Percentiles rank a stretch among this genome's conserved stretches.
Evolutionary conservation across 2,329 filamentous ascomycete species (phyloP).

Genomic region (Colletotrichum sp.): DNA sequence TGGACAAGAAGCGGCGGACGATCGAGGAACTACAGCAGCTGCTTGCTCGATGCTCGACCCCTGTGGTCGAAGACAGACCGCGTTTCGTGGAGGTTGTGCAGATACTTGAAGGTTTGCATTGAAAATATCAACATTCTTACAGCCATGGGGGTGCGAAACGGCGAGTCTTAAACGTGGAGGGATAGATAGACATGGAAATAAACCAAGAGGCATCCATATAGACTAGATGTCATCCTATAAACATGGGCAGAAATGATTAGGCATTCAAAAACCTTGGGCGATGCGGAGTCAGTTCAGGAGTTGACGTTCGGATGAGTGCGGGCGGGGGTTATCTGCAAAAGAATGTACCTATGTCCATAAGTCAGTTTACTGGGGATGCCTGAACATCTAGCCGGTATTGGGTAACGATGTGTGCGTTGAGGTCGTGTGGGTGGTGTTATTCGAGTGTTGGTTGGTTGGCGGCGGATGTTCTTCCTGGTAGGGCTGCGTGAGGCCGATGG

Average conservation of each 20-base stretch:
- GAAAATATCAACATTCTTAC: not conserved
- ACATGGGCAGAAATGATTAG: not conserved
- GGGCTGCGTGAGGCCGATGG: not conserved
- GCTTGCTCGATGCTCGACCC: slow-evolving; percentile 30
- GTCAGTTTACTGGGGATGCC: not conserved
- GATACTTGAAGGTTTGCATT: not conserved
- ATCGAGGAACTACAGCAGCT: slow-evolving; percentile 29
- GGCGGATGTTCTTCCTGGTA: not conserved
- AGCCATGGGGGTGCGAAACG: not conserved
- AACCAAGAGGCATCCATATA: not conserved
- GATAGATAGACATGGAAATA: not conserved
- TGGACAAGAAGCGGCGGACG: not conserved
- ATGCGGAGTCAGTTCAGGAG: not conserved
- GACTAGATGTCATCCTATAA: not conserved
- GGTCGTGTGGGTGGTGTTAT: not conserved
- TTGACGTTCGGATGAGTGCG: not conserved
- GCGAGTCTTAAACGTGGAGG: not conserved
- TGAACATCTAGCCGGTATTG: not conserved
- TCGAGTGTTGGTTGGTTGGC: not conserved
- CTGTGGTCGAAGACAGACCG: slow-evolving; percentile 31
- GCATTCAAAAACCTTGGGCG: not conserved
- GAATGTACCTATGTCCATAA: not conserved
- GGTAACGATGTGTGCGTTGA: not conserved
- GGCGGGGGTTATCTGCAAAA: not conserved
- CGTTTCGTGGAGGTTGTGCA: slow-evolving; percentile 30